Evolutionary conservation across 768 basidiomycete species (phyloP).

Genomic region (Cystoderma amianthinum): DNA sequence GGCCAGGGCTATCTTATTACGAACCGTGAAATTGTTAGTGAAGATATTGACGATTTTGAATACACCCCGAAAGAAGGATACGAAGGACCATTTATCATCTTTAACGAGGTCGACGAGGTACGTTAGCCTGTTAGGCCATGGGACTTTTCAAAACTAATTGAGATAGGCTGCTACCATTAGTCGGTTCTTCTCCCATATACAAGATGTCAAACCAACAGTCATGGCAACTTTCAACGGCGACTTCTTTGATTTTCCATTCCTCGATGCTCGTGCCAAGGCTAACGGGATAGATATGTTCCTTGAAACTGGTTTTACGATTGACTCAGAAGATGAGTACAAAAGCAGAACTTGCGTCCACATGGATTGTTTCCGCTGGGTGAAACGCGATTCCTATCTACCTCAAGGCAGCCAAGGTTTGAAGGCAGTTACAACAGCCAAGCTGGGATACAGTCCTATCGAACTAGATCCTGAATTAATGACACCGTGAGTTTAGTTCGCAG

Average conservation of each 20-base stretch:
- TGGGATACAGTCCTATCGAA: conserved; percentile 96
- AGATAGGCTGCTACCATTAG: conserved; percentile 62
- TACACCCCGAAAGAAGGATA: conserved; percentile 98
- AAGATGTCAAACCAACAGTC: conserved; percentile 90
- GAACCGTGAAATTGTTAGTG: conserved; percentile 93
- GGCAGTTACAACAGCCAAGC: conserved; percentile 92
- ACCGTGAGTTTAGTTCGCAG: conserved; percentile 57
- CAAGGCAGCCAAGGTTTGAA: conserved; percentile 98
- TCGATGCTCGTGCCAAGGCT: conserved; percentile 73
- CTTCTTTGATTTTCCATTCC: conserved; percentile 98
- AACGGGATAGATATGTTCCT: conserved; percentile 96
- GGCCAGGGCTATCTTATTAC: conserved; percentile 97
- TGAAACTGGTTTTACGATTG: conserved; percentile 89
- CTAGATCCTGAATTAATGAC: conserved; percentile 99
- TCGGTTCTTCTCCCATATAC: conserved; percentile 91
- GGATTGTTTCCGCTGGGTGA: conserved; percentile 99
- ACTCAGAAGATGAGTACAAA: conserved; percentile 94
- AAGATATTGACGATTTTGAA: conserved; percentile 98
- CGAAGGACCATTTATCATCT: conserved; percentile 92
- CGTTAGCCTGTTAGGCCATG: conserved; percentile 7
- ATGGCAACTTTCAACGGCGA: conserved; percentile 99
- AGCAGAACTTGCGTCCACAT: conserved; percentile 89
- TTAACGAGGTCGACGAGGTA: conserved; percentile 92
- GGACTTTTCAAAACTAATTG: not conserved
- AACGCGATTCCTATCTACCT: conserved; percentile 96